Evolutionary conservation across 805 yeast genomes (phyloP).

Genomic region (Jamesozyma spencerorum): DNA sequence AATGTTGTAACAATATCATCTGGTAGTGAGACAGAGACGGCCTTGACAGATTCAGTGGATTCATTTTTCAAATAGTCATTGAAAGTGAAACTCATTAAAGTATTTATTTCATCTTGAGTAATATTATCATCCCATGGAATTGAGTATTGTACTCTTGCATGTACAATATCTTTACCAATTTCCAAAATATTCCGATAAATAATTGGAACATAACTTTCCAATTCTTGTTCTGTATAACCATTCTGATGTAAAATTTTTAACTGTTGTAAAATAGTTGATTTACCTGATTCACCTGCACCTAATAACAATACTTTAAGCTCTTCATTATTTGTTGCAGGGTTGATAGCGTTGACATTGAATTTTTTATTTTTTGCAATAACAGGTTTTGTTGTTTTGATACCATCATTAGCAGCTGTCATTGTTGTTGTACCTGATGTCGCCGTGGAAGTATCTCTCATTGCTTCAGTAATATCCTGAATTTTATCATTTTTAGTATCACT

Average conservation of each 20-base stretch:
- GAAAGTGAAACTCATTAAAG: slow-evolving; percentile 4
- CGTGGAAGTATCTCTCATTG: too few species aligned
- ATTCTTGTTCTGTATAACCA: slow-evolving; percentile 43
- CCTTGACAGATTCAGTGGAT: not conserved
- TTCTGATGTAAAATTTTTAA: slow-evolving; percentile 29
- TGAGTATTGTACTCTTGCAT: slow-evolving; percentile 49
- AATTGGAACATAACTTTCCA: slow-evolving; percentile 64
- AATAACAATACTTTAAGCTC: slow-evolving; percentile 55
- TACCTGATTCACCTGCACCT: slow-evolving; percentile 63
- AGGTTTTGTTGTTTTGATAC: not conserved
- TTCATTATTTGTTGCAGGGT: slow-evolving; percentile 3
- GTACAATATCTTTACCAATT: slow-evolving; percentile 60
- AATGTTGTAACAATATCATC: slow-evolving; percentile 41
- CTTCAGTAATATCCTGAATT: too few species aligned
- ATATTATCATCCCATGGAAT: slow-evolving; percentile 19
- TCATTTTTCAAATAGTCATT: not conserved
- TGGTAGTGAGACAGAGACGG: slow-evolving; percentile 32
- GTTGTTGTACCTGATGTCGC: too few species aligned
- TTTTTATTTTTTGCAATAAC: not conserved
- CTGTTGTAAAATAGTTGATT: slow-evolving; percentile 34
- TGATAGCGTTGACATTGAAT: not conserved
- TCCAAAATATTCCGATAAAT: slow-evolving; percentile 72
- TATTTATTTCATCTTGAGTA: slow-evolving; percentile 9
- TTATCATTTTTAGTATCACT: not conserved
- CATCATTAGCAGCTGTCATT: too few species aligned